phyloP scores from a whole-genome alignment of 228 moss, liverwort and hornwort genomes.

The Sphagnum fallax region DNA sequence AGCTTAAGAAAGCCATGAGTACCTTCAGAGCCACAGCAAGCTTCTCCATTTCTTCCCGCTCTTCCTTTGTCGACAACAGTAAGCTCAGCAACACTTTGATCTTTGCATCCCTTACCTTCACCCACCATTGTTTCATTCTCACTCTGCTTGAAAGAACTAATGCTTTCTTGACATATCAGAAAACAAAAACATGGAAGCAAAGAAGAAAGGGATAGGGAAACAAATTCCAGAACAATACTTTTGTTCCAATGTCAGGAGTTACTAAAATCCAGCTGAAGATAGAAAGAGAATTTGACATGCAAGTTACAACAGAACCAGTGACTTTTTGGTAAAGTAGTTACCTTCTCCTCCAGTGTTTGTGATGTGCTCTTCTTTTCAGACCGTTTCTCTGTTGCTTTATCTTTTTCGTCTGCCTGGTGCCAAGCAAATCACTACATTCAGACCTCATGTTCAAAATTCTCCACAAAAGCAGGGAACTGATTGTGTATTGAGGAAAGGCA shows the following conservation, averaged over 20 bases:
- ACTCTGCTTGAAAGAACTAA: too few relatives aligned
- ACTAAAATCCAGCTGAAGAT: too few relatives aligned
- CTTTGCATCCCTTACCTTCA: constrained; percentile 83
- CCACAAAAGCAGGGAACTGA: neutral
- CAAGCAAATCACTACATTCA: neutral
- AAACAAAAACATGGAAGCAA: neutral
- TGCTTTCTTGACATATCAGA: neutral
- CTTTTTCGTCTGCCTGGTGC: constrained; percentile 55
- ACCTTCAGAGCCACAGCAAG: constrained; percentile 71
- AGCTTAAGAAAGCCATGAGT: neutral
- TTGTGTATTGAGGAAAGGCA: too few relatives aligned
- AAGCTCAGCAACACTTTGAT: constrained; percentile 72
- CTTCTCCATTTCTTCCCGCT: constrained; percentile 88
- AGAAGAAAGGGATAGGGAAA: too few relatives aligned
- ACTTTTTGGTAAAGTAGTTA: constrained; percentile 8
- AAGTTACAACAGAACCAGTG: neutral
- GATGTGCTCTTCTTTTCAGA: constrained; percentile 65
- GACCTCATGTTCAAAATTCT: neutral
- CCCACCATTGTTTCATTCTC: too few relatives aligned
- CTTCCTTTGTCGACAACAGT: constrained; percentile 59
- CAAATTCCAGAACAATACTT: too few relatives aligned
- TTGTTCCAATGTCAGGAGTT: too few relatives aligned
- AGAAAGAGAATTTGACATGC: neutral
- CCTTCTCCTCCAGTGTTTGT: constrained; percentile 72
- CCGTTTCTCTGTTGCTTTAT: constrained; percentile 67